phyloP scores from a whole-genome alignment of 169 alveolate genomes.

The Cardiosporidium cionae region DNA sequence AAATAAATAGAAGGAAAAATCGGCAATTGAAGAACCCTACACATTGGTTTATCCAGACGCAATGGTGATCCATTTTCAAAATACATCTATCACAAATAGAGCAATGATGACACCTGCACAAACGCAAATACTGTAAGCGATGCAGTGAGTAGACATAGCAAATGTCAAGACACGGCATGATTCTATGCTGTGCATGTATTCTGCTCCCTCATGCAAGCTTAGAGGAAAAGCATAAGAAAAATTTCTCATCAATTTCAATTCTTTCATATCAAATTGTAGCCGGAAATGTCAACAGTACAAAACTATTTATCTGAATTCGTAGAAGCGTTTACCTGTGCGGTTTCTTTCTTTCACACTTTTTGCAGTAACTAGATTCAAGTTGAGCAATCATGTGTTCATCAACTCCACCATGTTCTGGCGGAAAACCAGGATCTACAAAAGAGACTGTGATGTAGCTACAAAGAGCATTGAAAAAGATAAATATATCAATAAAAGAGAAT shows the following conservation, averaged over 20 bases:
- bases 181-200: neutral
- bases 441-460: constrained; percentile 1
- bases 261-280: neutral
- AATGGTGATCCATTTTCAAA: constrained; percentile 68
- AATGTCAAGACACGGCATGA: neutral
- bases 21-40: constrained; percentile 72
- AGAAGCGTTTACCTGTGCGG: neutral
- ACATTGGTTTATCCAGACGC: constrained; percentile 77
- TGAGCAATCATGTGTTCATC: neutral
- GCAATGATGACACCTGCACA: constrained; percentile 66
- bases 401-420: neutral
- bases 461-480: neutral
- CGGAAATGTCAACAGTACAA: too few species aligned
- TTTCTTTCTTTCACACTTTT: neutral
- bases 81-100: constrained; percentile 6
- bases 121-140: neutral
- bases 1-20: constrained; percentile 51
- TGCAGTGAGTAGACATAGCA: neutral
- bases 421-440: constrained; percentile 10
- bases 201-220: neutral
- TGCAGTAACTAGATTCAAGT: neutral
- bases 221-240: neutral
- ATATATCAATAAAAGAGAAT: neutral
- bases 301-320: too few species aligned
- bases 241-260: neutral